Evolutionary conservation across 306 rosid genomes (phyloP).

Genomic region (Dalbergia cochinchinensis): DNA sequence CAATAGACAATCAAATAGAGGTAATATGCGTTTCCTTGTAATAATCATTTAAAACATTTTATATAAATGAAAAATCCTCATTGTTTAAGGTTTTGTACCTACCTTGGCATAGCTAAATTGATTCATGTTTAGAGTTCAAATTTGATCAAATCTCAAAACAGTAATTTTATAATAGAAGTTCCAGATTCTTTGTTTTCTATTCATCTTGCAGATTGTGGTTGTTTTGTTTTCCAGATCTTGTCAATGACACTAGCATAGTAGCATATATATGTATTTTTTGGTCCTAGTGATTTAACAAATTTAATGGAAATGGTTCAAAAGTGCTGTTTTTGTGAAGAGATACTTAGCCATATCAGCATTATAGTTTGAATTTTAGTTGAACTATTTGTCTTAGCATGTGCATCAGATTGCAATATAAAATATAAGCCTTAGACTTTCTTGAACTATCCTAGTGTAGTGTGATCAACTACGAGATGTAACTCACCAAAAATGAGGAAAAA

Average conservation of each 20-base stretch:
- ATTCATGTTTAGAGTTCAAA: constrained; percentile 15
- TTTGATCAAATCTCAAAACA: constrained; percentile 23
- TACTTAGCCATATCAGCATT: constrained; percentile 21
- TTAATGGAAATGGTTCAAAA: not conserved
- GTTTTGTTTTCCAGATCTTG: constrained; percentile 5
- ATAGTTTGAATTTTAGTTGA: constrained; percentile 18
- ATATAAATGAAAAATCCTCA: not conserved
- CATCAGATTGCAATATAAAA: constrained; percentile 18
- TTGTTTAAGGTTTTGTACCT: constrained; percentile 9
- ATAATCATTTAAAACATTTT: constrained; percentile 1
- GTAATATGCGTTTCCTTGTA: constrained; percentile 49
- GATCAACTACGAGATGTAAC: constrained; percentile 4
- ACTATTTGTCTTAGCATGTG: constrained; percentile 23
- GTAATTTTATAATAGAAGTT: constrained; percentile 1
- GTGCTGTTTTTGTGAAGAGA: constrained; percentile 30
- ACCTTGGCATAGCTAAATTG: constrained; percentile 27
- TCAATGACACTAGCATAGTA: not conserved
- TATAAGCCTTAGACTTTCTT: not conserved
- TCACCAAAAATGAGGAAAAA: not conserved
- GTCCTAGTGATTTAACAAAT: constrained; percentile 29
- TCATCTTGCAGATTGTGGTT: not conserved
- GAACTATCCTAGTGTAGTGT: not conserved
- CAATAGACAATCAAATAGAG: constrained; percentile 79
- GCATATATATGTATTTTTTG: not conserved
- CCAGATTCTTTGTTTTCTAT: constrained; percentile 1